Conservation (phyloP, 2,329 filamentous ascomycete species). For the Ploettnerulaceae sp. region DNA sequence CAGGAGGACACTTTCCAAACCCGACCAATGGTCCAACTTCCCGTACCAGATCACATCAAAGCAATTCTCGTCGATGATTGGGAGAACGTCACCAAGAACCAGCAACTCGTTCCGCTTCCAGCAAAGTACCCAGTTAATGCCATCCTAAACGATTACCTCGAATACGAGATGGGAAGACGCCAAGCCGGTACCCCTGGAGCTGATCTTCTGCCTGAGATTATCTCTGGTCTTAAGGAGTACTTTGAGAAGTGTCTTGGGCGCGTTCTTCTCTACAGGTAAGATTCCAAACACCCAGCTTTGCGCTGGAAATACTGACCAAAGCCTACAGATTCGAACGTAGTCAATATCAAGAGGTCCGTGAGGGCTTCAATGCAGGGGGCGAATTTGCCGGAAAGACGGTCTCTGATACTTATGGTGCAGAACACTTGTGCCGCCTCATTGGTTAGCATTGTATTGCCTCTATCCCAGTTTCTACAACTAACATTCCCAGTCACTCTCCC, state of each 20-base stretch:
- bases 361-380: conserved; percentile 61
- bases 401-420: conserved; percentile 83
- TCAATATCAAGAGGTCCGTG: conserved; percentile 76
- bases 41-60: conserved; percentile 85
- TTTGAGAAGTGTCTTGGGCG: conserved; percentile 88
- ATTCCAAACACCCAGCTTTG: neutral
- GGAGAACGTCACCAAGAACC: conserved; percentile 97
- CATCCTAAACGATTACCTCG: conserved; percentile 77
- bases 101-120: conserved; percentile 82
- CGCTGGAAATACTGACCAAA: conserved; percentile 23
- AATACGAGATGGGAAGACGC: conserved; percentile 63
- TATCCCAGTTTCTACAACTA: conserved; percentile 5
- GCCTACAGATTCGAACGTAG: conserved; percentile 74
- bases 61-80: conserved; percentile 94
- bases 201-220: conserved; percentile 85
- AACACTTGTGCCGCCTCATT: conserved; percentile 84
- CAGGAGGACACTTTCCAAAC: conserved; percentile 86
- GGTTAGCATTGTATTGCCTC: conserved; percentile 50
- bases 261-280: conserved; percentile 75
- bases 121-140: conserved; percentile 67
- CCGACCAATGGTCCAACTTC: conserved; percentile 79
- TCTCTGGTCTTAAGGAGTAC: conserved; percentile 83
- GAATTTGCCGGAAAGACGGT: conserved; percentile 66
- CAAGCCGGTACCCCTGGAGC: conserved; percentile 62
- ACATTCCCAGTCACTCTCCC: conserved; percentile 69